Percentiles rank a stretch among this genome's conserved stretches.
These are phyloP conservation scores for Pythium graminicola DNA, from an alignment of 352 stramenopile species.

Conservation along the genomic window DNA sequence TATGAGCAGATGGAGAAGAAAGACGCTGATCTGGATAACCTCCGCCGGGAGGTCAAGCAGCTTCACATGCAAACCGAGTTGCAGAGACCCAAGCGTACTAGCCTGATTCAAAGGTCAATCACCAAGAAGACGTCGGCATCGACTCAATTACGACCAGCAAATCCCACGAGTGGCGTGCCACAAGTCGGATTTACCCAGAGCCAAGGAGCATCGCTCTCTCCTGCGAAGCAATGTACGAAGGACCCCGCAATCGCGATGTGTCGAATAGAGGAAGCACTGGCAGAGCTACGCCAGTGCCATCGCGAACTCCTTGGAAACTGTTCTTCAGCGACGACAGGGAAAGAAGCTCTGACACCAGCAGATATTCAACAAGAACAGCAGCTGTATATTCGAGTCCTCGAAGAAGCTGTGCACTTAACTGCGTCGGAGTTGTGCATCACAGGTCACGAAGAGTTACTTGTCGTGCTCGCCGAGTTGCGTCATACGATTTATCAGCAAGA, in stretches of 20 bases:
- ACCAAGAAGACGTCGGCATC: conserved; percentile 4
- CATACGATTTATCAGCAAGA: conserved; percentile 76
- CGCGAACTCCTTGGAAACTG: conserved; percentile 17
- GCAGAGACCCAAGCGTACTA: conserved; percentile 16
- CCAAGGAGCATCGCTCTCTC: background rate
- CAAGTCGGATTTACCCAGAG: too few species aligned
- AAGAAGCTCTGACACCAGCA: background rate
- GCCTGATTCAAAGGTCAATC: background rate
- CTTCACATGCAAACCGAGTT: conserved; percentile 43
- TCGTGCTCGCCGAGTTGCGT: conserved; percentile 66
- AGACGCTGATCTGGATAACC: conserved; percentile 31
- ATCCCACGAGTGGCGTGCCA: background rate
- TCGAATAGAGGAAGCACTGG: conserved; percentile 36
- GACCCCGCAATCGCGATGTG: conserved; percentile 27
- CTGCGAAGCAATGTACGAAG: conserved; percentile 1
- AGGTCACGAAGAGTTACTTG: conserved; percentile 66
- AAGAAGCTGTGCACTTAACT: conserved; percentile 70
- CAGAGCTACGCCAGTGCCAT: conserved; percentile 36
- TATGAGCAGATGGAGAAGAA: conserved; percentile 69
- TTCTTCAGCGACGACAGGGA: background rate
- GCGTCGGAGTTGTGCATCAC: conserved; percentile 58
- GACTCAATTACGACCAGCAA: background rate
- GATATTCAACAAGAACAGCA: conserved; percentile 34
- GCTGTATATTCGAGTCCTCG: conserved; percentile 67
- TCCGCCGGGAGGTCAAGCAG: conserved; percentile 33